Evolutionary conservation across 1,139 yeast species (phyloP).

Genomic region (Debaryomycetaceae sp.): DNA sequence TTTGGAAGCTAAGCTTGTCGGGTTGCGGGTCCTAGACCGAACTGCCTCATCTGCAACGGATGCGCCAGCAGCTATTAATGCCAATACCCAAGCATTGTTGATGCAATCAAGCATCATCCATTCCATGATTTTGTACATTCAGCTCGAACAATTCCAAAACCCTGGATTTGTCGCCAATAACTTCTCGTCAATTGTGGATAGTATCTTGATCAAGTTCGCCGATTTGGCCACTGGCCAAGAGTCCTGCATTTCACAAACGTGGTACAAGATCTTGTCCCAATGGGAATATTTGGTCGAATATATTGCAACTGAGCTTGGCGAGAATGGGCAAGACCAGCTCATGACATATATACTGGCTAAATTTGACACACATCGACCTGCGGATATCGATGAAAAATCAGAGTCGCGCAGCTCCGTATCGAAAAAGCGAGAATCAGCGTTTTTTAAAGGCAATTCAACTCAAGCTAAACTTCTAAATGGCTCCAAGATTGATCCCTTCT

Average conservation of each 20-base stretch:
- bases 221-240: slow-evolving; percentile 9
- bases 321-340: slow-evolving; percentile 28
- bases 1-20: not conserved
- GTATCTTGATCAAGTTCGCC: slow-evolving; percentile 21
- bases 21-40: slow-evolving; percentile 7
- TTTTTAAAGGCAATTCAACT: slow-evolving; percentile 14
- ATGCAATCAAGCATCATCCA: slow-evolving; percentile 25
- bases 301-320: slow-evolving; percentile 28
- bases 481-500: slow-evolving; percentile 17
- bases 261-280: slow-evolving; percentile 23
- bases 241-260: slow-evolving; percentile 25
- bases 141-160: slow-evolving; percentile 33
- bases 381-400: slow-evolving; percentile 3
- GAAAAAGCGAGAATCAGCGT: slow-evolving; percentile 16
- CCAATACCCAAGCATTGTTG: slow-evolving; percentile 12
- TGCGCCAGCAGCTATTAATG: slow-evolving; percentile 15
- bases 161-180: slow-evolving; percentile 24
- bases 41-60: slow-evolving; percentile 16
- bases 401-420: slow-evolving; percentile 2
- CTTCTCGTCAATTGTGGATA: slow-evolving; percentile 19
- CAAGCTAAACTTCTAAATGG: slow-evolving; percentile 10
- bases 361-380: slow-evolving; percentile 10
- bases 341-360: slow-evolving; percentile 21
- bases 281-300: slow-evolving; percentile 23
- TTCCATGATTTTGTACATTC: slow-evolving; percentile 25